phyloP scores from a whole-genome alignment of 306 rosid genomes.

The Myrica gale region DNA sequence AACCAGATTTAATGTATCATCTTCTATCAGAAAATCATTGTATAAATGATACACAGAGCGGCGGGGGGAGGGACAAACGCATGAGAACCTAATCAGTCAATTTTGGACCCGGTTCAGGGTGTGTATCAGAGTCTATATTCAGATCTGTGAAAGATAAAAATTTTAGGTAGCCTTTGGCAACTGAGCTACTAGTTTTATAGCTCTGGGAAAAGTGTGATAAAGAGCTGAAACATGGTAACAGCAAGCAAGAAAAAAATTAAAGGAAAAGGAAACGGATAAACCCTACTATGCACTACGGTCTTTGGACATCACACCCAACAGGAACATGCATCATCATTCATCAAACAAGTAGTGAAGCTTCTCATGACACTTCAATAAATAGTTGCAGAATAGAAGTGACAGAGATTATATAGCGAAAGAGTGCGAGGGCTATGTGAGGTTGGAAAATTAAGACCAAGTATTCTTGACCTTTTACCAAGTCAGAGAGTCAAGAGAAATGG shows the following conservation, averaged over 20 bases:
- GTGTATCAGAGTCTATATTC: not conserved
- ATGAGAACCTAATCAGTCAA: not conserved
- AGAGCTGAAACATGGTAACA: not conserved
- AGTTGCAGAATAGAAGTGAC: not conserved
- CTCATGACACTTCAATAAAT: not conserved
- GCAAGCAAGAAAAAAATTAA: not conserved
- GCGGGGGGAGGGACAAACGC: too few relatives aligned
- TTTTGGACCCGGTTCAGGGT: not conserved
- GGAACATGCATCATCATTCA: not conserved
- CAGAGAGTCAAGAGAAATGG: too few relatives aligned
- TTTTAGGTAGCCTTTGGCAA: not conserved
- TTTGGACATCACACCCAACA: not conserved
- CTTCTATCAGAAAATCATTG: constrained; percentile 7
- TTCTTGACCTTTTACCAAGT: too few relatives aligned
- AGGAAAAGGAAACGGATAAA: not conserved
- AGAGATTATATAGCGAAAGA: too few relatives aligned
- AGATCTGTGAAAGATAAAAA: not conserved
- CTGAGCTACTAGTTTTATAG: not conserved
- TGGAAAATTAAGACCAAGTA: too few relatives aligned
- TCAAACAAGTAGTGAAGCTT: too few relatives aligned
- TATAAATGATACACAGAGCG: not conserved
- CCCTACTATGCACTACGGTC: not conserved
- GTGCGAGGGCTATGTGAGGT: too few relatives aligned
- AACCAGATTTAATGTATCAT: constrained; percentile 3
- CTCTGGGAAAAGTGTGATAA: not conserved